Percentiles rank a stretch among this genome's conserved stretches.
These are phyloP conservation scores for Aspergillus persii DNA, from an alignment of 2,329 filamentous ascomycete species.

Conservation along the genomic window DNA sequence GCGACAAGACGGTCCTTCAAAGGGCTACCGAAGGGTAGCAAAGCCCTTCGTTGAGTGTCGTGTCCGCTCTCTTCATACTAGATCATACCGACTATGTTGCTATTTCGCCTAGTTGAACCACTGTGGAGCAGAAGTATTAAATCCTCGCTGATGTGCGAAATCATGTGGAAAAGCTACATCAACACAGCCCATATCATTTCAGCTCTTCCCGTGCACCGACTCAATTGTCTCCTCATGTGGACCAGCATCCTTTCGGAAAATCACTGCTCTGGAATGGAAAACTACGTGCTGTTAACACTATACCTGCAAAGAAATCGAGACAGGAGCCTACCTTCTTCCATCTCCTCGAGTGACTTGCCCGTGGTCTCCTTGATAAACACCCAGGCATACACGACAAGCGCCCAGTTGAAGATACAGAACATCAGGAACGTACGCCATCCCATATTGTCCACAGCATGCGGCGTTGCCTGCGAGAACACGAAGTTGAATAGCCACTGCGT, in stretches of 20 bases:
- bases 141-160: too few relatives aligned
- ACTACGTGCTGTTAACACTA: not conserved
- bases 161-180: too few relatives aligned
- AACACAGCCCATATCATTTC: not conserved
- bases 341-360: constrained; percentile 40
- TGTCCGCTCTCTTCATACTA: too few relatives aligned
- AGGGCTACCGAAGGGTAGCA: too few relatives aligned
- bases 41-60: too few relatives aligned
- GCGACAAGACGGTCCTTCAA: too few relatives aligned
- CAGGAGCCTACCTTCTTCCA: constrained; percentile 26
- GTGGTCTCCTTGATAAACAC: constrained; percentile 43
- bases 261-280: not conserved
- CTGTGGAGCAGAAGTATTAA: too few relatives aligned
- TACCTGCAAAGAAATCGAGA: not conserved
- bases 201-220: not conserved
- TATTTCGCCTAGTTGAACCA: too few relatives aligned
- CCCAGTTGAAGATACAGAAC: constrained; percentile 38
- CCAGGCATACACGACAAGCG: constrained; percentile 33
- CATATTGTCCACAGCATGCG: constrained; percentile 41
- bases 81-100: too few relatives aligned
- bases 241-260: not conserved
- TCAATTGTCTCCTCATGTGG: not conserved
- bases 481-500: constrained; percentile 44
- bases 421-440: constrained; percentile 42
- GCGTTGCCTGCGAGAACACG: constrained; percentile 43